A percentile compares a stretch with the other conserved stretches of the same genome.
Conservation (phyloP, 202 grass and related monocot genomes). For the Carex arenaria region DNA sequence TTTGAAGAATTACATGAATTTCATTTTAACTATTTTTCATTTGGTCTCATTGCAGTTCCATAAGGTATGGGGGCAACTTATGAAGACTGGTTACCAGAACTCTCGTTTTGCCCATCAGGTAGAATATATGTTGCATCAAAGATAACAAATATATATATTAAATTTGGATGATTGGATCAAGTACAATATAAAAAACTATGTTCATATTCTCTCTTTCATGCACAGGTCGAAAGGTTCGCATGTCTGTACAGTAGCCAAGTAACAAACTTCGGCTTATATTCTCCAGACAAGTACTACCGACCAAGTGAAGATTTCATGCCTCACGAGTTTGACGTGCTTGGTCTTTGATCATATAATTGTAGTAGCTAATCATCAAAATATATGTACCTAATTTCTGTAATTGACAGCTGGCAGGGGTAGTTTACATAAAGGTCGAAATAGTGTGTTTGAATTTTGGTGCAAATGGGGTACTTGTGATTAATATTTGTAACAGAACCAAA, state of each 20-base stretch:
- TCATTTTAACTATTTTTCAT: neutral
- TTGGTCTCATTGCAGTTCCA: slow-evolving; percentile 60
- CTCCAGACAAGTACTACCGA: slow-evolving; percentile 90
- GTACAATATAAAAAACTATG: neutral
- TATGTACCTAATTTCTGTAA: slow-evolving; percentile 18
- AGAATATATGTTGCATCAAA: neutral
- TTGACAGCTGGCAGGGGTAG: neutral
- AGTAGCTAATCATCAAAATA: slow-evolving; percentile 6
- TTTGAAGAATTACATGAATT: neutral
- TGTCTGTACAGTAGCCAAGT: slow-evolving; percentile 94
- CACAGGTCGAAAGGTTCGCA: slow-evolving; percentile 93
- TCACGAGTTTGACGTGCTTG: slow-evolving; percentile 88
- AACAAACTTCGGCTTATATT: slow-evolving; percentile 78
- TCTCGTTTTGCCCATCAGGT: slow-evolving; percentile 99
- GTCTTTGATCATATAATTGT: slow-evolving; percentile 31
- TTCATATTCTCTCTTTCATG: neutral
- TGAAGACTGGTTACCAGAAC: slow-evolving; percentile 99
- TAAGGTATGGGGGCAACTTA: slow-evolving; percentile 97
- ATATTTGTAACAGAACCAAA: neutral
- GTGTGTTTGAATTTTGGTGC: slow-evolving; percentile 8
- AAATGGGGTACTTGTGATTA: neutral
- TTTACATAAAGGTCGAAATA: neutral
- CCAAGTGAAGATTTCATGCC: slow-evolving; percentile 99
- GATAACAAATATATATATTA: neutral
- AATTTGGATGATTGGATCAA: neutral